Conservation (phyloP, 1,139 yeast species). For the Hyphopichia burtonii region DNA sequence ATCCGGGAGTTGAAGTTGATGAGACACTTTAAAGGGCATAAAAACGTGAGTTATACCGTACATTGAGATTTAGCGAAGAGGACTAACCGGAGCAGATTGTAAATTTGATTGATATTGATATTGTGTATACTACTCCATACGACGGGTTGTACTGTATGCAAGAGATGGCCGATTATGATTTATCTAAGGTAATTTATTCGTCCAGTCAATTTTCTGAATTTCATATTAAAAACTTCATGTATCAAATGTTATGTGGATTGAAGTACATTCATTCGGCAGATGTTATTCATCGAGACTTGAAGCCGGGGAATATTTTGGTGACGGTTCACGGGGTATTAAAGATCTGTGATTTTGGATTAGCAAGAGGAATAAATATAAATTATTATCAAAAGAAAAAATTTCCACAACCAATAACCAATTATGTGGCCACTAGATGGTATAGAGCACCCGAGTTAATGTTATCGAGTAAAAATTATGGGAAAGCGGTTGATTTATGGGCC, state of each 20-base stretch:
- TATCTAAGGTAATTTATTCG: slow-evolving; percentile 75
- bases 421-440: slow-evolving; percentile 95
- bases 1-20: slow-evolving; percentile 74
- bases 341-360: slow-evolving; percentile 87
- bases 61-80: too few species aligned
- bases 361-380: slow-evolving; percentile 63
- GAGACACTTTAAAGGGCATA: slow-evolving; percentile 80
- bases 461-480: slow-evolving; percentile 52
- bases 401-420: slow-evolving; percentile 62
- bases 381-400: slow-evolving; percentile 24
- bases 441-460: slow-evolving; percentile 89
- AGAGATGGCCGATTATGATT: slow-evolving; percentile 78
- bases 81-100: slow-evolving; percentile 65
- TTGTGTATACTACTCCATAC: slow-evolving; percentile 62
- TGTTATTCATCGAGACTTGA: slow-evolving; percentile 81
- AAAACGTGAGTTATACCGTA: slow-evolving; percentile 42
- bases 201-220: slow-evolving; percentile 77
- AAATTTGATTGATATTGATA: slow-evolving; percentile 68
- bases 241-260: slow-evolving; percentile 78
- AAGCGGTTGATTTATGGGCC: slow-evolving; percentile 77
- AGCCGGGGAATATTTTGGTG: slow-evolving; percentile 83
- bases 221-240: slow-evolving; percentile 72
- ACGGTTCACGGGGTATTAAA: slow-evolving; percentile 68
- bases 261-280: slow-evolving; percentile 84
- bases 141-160: slow-evolving; percentile 83